A percentile compares a stretch with the other conserved stretches of the same genome.
These are phyloP conservation scores for Parietaria judaica DNA, from an alignment of 306 rosid genomes.

Conservation along the genomic window DNA sequence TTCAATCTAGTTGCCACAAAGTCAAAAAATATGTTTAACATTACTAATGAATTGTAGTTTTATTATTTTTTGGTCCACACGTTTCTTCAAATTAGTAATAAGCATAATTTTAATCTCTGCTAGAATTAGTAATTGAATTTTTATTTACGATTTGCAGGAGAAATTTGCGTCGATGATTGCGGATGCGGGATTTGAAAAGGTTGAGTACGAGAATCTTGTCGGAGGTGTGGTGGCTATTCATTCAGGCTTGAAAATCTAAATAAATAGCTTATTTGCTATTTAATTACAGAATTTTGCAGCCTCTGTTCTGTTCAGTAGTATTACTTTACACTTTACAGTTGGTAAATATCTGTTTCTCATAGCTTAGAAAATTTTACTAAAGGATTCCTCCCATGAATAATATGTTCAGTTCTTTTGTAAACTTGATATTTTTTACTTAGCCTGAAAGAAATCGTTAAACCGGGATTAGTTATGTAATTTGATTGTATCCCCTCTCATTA, in stretches of 20 bases:
- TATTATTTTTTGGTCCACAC: background rate
- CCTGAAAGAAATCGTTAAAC: background rate
- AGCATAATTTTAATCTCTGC: background rate
- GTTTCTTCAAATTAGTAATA: background rate
- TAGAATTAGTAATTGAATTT: background rate
- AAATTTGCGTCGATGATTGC: slow-evolving; percentile 78
- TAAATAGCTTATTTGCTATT: too few species aligned
- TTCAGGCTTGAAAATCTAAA: slow-evolving; percentile 67
- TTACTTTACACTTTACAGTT: background rate
- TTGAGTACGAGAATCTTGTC: slow-evolving; percentile 77
- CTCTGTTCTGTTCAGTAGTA: background rate
- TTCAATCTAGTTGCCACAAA: background rate
- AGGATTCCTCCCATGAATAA: background rate
- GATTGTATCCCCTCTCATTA: too few species aligned
- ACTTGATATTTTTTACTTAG: background rate
- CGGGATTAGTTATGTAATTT: background rate
- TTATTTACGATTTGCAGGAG: slow-evolving; percentile 48
- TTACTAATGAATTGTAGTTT: background rate
- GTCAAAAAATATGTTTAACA: too few species aligned
- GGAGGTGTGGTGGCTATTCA: slow-evolving; percentile 96
- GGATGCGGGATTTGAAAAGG: slow-evolving; percentile 82
- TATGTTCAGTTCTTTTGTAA: background rate
- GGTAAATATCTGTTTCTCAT: background rate
- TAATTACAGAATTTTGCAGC: background rate
- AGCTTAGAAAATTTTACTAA: background rate